Percentiles rank a stretch among this genome's conserved stretches.
Conservation (phyloP, 257 asterid genomes). For the Solanum clarkiae region DNA sequence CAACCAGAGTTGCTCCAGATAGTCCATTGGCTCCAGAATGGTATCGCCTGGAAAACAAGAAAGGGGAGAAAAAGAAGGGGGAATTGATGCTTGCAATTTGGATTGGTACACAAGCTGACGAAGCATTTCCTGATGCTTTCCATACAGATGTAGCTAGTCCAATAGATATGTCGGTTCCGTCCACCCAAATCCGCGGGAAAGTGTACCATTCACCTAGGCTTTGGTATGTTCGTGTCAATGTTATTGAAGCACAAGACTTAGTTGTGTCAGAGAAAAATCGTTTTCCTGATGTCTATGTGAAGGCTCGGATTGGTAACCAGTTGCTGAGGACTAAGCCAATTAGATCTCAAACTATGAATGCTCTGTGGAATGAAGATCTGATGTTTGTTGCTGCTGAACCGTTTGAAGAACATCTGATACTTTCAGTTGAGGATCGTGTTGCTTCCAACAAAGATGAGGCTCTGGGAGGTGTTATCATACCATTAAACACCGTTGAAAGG, state of each 20-base stretch:
- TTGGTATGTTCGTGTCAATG: constrained; percentile 74
- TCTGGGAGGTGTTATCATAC: constrained; percentile 53
- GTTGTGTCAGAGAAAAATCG: constrained; percentile 44
- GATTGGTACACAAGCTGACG: constrained; percentile 96
- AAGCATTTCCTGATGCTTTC: constrained; percentile 95
- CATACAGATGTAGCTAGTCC: constrained; percentile 58
- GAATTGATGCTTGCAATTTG: constrained; percentile 90
- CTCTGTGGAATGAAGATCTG: constrained; percentile 73
- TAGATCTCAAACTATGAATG: constrained; percentile 44
- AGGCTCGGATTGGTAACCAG: constrained; percentile 72
- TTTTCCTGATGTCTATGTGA: constrained; percentile 45
- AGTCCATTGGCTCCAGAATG: constrained; percentile 98
- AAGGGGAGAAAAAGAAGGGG: constrained; percentile 54
- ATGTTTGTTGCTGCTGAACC: constrained; percentile 95
- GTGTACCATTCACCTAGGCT: constrained; percentile 79
- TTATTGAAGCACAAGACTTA: constrained; percentile 87
- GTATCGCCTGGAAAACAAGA: constrained; percentile 64
- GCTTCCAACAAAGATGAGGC: constrained; percentile 61
- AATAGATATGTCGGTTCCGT: constrained; percentile 32
- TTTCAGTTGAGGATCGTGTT: constrained; percentile 65
- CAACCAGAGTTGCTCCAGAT: constrained; percentile 80
- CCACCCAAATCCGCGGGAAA: constrained; percentile 60
- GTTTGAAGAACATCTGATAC: constrained; percentile 59
- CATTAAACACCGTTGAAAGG: constrained; percentile 44
- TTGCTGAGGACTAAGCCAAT: constrained; percentile 46